Base-by-base conservation (phyloP, 306 rosid genomes). In the Vicia faba region DNA sequence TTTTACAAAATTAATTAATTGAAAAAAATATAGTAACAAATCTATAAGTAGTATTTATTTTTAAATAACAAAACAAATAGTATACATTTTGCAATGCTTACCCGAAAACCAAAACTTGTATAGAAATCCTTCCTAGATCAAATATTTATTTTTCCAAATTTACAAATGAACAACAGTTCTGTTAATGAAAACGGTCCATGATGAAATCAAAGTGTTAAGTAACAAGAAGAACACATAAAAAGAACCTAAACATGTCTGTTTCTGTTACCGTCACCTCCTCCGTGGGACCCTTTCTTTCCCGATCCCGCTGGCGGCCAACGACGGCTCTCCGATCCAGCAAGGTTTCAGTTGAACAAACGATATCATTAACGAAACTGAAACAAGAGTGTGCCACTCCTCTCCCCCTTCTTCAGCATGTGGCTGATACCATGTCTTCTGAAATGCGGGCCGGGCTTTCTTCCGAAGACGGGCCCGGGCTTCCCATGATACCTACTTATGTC, bases 401-500 rank as follows among this genome's bases (percentile, higher is more conserved):
- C 66, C 93, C 91, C 3, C 63, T 89, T 9, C 80, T 92, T 49
- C 86, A 84, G 44, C 86, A 78, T 66, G 93, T 92, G 73, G 96
- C 89, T 0, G 70, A 86, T 64, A 33, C 83, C 44, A 86, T 92
- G 93, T 76, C 87, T 35, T 70, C 80, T 8, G 83, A 83, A 11
- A 92, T 92, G 96, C 78, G 86, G 8, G 81, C 88, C 8, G 98
- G 98, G 14, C 98, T 92, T 12, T 81, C 83, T 63, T 50, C 35
- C 16, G 87, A 78, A 59, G 83, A 81, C 28, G 65, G 81, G 3
- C 73, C 75, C 39, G 88, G 83, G 29, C 98, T 92, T 72, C 85
- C 91, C 75, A 92, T 92, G 98, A 87, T 92, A 50, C 96, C 87
- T 50, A 83, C 89, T 78, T 89, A 80, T 66, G 93, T 87, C 64